Evolutionary conservation across 495 filamentous ascomycete genomes (phyloP), one percentile per base, ranked within the genome.

Genomic region (Aspergillus taichungensis): DNA sequence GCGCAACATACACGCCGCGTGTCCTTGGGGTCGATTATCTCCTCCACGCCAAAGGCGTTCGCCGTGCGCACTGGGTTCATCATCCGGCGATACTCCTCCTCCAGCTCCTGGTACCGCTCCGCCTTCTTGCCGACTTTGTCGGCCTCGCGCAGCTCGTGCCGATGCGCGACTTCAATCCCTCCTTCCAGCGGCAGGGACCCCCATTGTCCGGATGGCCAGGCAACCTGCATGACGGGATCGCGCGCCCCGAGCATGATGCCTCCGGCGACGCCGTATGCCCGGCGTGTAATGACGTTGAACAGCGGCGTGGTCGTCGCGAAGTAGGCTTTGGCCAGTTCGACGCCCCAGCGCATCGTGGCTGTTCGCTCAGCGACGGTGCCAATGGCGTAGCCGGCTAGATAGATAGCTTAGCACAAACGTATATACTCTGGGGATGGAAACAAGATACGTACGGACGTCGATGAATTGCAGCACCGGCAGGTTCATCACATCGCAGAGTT

Each of bases 11-110:
- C 56, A 42, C 56, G 40, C n/a, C 79, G 58, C 11, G 77, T 83
- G 42, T 71, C 60, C 34, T 71, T 74, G 10, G 79, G 79, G 55
- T 82, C 79, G 45, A 81, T 76, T 14, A 82, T 79, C 55, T 83
- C 77, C 57, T 83, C 79, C 1, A 80, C 64, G 0, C 78, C 77
- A 55, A 83, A 83, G 6, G 76, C 70, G 62, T 80, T 80, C 8
- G 79, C 79, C 33, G 78, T 81, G 12, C 77, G 62, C 31, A 82
- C 76, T 0, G 79, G 79, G 46, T 80, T 83, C 77, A 81, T 83
- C 45, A 82, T 46, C 10, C 74, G 60, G 29, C 65, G 50, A 53
- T 83, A 83, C 53, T 78, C 75, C 27, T 73, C 70, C 35, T 80
- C 76, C 18, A 82, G 50, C 52, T 79, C 74, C 13, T 65, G 56